Base-by-base conservation (phyloP, 2,329 filamentous ascomycete species). In the Aureobasidium sp. region DNA sequence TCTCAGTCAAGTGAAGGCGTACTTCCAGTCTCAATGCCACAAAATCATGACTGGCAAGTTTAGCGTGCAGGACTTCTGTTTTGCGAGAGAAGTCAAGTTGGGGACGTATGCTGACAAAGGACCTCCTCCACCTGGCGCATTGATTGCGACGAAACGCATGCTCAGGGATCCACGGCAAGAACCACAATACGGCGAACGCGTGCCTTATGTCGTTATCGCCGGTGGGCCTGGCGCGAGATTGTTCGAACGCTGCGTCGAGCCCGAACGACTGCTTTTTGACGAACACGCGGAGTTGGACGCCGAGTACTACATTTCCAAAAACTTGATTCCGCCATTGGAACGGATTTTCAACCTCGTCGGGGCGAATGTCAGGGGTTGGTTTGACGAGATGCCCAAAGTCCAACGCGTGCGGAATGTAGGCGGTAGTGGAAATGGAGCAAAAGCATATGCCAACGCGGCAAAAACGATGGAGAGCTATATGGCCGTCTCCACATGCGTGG, bases 271-370 rank as follows among this genome's bases (percentile, higher is more conserved):
- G 3, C 77, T 97, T 1, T 74, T 80, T 50, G 88, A 88, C 59
- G 81, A 87, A 19, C 81, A 91, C 61, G 79, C 85, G 47, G 84
- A 89, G 61, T 79, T 98, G 16, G 93, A 98, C 64, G 85, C 90
- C 0, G 90, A 96, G 61, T 98, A 98, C 70, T 98, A 98, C 72
- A 97, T 98, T 63, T 82, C 80, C 16, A 97, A 96, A 73, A 97
- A 96, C 65, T 66, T 98, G 7, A 94, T 98, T 45, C 93, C 93
- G 5, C 93, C 93, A 0, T 78, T 98, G 0, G 91, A 97, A 68
- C 84, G 93, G 24, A 96, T 98, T 59, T 96, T 98, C 74, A 95
- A 93, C 63, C 83, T 98, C 2, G 87, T 97, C 2, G 93, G 93
- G 6, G 93, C 90, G 27, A 95, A 93, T 65, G 87, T 97, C 0